Percentiles rank a stretch among this genome's conserved stretches.
These are phyloP conservation scores for Dianthus caryophyllus DNA, from an alignment of 148 eudicot genomes.

Conservation along the genomic window DNA sequence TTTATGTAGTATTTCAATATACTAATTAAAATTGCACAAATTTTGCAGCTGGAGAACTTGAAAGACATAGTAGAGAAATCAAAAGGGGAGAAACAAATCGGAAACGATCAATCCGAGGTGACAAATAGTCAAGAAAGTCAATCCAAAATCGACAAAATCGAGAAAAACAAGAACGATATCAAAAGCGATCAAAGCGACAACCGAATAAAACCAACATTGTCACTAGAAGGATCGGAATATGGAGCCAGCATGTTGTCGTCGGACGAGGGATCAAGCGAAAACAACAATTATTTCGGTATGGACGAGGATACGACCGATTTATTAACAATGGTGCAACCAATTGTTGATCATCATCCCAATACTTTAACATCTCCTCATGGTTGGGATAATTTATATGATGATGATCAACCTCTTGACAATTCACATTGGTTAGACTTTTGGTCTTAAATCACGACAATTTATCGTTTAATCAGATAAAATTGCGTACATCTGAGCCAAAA, in stretches of 20 bases:
- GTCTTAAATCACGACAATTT: slow-evolving; percentile 19
- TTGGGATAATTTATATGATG: slow-evolving; percentile 38
- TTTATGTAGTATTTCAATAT: no score
- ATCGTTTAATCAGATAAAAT: background rate
- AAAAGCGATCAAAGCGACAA: slow-evolving; percentile 22
- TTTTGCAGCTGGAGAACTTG: slow-evolving; percentile 50
- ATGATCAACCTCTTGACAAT: slow-evolving; percentile 30
- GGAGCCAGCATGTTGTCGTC: slow-evolving; percentile 34
- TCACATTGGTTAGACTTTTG: slow-evolving; percentile 69
- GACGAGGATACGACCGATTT: slow-evolving; percentile 35
- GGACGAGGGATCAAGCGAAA: slow-evolving; percentile 42
- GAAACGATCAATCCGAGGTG: slow-evolving; percentile 8
- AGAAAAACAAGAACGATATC: background rate
- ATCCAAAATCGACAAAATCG: slow-evolving; percentile 8
- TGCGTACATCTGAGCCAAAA: slow-evolving; percentile 11
- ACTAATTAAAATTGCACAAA: no score
- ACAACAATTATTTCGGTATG: slow-evolving; percentile 31
- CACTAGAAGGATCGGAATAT: slow-evolving; percentile 27
- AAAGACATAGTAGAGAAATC: slow-evolving; percentile 28
- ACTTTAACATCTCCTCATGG: slow-evolving; percentile 32
- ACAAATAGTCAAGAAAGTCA: slow-evolving; percentile 10
- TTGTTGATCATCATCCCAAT: slow-evolving; percentile 28
- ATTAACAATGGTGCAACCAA: slow-evolving; percentile 30
- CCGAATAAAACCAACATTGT: slow-evolving; percentile 25
- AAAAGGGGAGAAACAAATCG: slow-evolving; percentile 13